Evolutionary conservation across 345 rosid species (phyloP), one percentile per base, ranked within the genome.

Genomic region (Anastatica hierochuntica): DNA sequence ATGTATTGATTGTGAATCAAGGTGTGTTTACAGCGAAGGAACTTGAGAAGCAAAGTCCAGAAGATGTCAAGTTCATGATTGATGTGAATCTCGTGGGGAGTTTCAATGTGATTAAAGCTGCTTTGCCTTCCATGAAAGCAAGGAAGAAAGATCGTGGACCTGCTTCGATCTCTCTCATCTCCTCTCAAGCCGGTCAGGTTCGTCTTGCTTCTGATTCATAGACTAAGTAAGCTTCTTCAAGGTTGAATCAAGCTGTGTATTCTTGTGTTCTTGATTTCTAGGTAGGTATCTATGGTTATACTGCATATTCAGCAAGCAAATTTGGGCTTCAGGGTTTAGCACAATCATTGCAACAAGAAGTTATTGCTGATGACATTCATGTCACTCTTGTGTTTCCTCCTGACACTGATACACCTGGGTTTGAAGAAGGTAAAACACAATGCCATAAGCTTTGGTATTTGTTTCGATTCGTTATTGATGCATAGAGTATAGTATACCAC

Each of bases 111-210:
- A 72, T 90, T 29, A 86, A 86, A 36, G 90, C 96, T n/a, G 88
- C 88, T 30, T 70, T 86, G 63, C 90, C 94, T 2, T 67, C 49
- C 19, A 86, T 90, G 88, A 84, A 83, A 67, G 58, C 53, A 4
- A 73, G 94, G 60, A 47, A 55, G 60, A 47, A 55, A 36, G 80
- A 59, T 11, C 62, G 69, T 14, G 69, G 74, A 17, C 85, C 96
- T 15, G 78, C 63, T 0, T 84, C 94, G 0, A 82, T 86, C 18
- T 70, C 82, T 67, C 78, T 90, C 49, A 62, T 90, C 62, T 84
- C 96, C 0, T 86, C 97, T 19, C 96, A 86, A 58, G 97, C 90
- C 2, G 96, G 97, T 41, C 96, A 84, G 88, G 97, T 83, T 63
- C 15, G 69, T 56, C 18, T 61, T 53, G 34, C 5, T 24, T 7